Base-by-base conservation (phyloP, 192 early-diverging fungal genomes). In the Coemansia sp. region DNA sequence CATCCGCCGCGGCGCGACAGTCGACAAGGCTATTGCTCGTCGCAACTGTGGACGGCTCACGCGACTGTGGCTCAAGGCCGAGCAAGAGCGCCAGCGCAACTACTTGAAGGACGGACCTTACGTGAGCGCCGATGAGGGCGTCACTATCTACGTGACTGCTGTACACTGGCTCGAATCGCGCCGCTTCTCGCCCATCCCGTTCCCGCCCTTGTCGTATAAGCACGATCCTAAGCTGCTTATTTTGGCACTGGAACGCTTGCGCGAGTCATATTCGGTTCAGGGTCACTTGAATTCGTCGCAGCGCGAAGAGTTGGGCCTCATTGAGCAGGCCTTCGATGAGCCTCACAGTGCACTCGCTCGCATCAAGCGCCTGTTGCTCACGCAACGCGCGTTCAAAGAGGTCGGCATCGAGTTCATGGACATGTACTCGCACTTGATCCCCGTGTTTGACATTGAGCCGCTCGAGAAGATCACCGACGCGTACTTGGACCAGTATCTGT, bases 391-490 rank as follows among this genome's bases (percentile, higher is more conserved):
- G 1, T 99, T 99, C 87, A 98, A 98, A 80, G 96, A 99, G 85
- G 96, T 99, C 14, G 96, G 95, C 14, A 96, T 99, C 72, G 96
- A 99, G 84, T 99, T 99, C 68, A 98, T 99, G 96, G 97, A 99
- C 86, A 86, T 95, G 68, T 99, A 97, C 80, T 92, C 89, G 69
- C 95, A 99, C 68, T 81, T 99, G 78, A 92, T 98, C 66, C 97
- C 97, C 19, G 97, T 99, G 9, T 98, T 95, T 78, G 94, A 96
- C 76, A 89, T 99, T 6, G 97, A 98, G 73, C 96, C 97, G n/a
- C 82, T 99, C n/a, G 97, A 99, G 75, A 99, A 99, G 84, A 99
- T 99, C 67, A 95, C 95, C 0, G 97, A 99, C 76, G 95, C 97
- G 36, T 99, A 99, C 63, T 85, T 99, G 66, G 97, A 99, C 76